Conservation (phyloP, 345 rosid species). For the Citrus medica region DNA sequence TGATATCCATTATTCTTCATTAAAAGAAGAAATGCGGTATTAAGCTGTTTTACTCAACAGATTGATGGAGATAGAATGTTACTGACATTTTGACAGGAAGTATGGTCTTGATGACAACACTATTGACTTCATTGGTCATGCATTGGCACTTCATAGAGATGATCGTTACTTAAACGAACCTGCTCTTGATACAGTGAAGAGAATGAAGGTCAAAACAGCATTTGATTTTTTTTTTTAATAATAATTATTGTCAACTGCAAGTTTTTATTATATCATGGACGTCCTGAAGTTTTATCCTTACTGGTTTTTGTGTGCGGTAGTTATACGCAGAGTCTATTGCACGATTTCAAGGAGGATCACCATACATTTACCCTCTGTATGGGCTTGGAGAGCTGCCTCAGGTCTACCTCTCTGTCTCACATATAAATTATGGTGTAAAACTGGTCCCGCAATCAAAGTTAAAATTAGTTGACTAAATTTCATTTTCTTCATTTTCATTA, state of each 20-base stretch:
- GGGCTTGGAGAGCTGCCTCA: conserved; percentile 99
- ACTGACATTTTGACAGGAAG: conserved; percentile 49
- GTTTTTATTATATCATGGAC: background rate
- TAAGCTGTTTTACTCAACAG: background rate
- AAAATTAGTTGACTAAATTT: background rate
- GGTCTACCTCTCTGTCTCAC: conserved; percentile 35
- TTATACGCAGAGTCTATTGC: conserved; percentile 87
- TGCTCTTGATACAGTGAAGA: conserved; percentile 89
- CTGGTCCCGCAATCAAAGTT: background rate
- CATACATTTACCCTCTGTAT: conserved; percentile 90
- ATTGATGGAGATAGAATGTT: background rate
- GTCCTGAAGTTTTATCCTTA: conserved; percentile 13
- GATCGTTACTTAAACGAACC: conserved; percentile 76
- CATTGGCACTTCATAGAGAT: conserved; percentile 90
- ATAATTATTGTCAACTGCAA: background rate
- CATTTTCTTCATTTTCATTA: conserved; percentile 16
- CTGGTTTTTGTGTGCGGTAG: conserved; percentile 31
- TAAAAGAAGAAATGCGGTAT: background rate
- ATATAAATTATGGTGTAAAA: background rate
- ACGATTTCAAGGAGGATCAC: conserved; percentile 99
- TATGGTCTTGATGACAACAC: conserved; percentile 85
- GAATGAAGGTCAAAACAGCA: conserved; percentile 76
- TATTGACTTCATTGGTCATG: conserved; percentile 96
- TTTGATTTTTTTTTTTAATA: background rate
- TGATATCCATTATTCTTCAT: background rate